phyloP scores from a whole-genome alignment of 148 eudicot genomes.

The Rhododendron griersonianum region DNA sequence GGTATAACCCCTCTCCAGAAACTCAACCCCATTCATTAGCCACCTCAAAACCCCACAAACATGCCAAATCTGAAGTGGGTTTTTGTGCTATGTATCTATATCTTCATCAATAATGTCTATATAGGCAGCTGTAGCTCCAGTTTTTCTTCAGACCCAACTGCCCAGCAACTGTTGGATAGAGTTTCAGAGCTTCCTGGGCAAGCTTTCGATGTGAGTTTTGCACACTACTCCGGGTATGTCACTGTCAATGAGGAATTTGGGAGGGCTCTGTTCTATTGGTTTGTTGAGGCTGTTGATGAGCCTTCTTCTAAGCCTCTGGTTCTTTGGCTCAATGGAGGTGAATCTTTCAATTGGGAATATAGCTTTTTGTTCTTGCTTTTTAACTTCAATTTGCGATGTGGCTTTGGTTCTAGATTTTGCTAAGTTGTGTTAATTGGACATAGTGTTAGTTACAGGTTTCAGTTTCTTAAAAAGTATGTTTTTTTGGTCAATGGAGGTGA shows the following conservation, averaged over 20 bases:
- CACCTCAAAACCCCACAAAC: neutral
- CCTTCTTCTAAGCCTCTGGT: slow-evolving; percentile 76
- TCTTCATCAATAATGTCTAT: slow-evolving; percentile 19
- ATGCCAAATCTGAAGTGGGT: slow-evolving; percentile 34
- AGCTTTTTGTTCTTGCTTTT: too few relatives aligned
- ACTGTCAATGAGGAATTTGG: slow-evolving; percentile 68
- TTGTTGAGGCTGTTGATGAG: slow-evolving; percentile 67
- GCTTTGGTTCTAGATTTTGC: neutral
- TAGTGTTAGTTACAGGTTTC: too few relatives aligned
- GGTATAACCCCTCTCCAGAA: neutral
- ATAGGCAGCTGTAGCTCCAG: slow-evolving; percentile 17
- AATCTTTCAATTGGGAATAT: neutral
- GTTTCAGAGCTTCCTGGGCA: slow-evolving; percentile 65
- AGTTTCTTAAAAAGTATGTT: too few relatives aligned
- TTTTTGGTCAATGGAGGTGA: neutral
- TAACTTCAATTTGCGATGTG: neutral
- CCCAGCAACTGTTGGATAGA: slow-evolving; percentile 47
- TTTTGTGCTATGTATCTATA: slow-evolving; percentile 15
- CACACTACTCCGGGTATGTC: slow-evolving; percentile 74
- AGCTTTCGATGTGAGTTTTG: slow-evolving; percentile 54
- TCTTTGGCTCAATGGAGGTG: slow-evolving; percentile 98
- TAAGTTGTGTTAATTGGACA: too few relatives aligned
- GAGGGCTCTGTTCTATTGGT: slow-evolving; percentile 82
- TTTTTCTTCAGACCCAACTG: slow-evolving; percentile 25
- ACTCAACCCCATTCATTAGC: neutral